A percentile compares a stretch with the other conserved stretches of the same genome.
Conservation (phyloP, 1,284 basidiomycete species). For the Ceratobasidium theobromae region DNA sequence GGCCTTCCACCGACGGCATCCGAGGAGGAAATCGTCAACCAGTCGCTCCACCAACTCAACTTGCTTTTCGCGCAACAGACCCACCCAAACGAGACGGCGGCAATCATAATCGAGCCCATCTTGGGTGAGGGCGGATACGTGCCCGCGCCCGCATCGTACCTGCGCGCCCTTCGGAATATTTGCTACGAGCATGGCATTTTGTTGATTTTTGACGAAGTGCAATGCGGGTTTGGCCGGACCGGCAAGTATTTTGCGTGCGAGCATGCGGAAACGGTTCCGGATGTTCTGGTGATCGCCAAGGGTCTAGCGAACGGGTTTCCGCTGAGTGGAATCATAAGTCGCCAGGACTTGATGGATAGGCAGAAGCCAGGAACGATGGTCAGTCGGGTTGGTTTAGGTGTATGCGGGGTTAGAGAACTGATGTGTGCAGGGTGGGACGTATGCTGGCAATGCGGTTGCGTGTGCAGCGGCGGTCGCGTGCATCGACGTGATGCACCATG, state of each 20-base stretch:
- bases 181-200: conserved; percentile 87
- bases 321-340: conserved; percentile 79
- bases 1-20: conserved; percentile 64
- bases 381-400: conserved; percentile 32
- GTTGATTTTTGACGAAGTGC: conserved; percentile 85
- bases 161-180: conserved; percentile 76
- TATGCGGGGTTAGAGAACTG: conserved; percentile 26
- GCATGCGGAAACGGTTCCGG: conserved; percentile 78
- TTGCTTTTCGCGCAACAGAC: conserved; percentile 84
- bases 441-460: conserved; percentile 85
- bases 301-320: conserved; percentile 95
- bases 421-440: conserved; percentile 72
- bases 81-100: conserved; percentile 83
- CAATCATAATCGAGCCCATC: conserved; percentile 89
- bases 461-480: conserved; percentile 88
- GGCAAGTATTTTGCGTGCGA: conserved; percentile 84
- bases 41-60: conserved; percentile 80
- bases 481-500: conserved; percentile 72
- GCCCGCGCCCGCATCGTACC: conserved; percentile 78
- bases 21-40: conserved; percentile 63
- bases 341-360: conserved; percentile 79
- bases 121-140: conserved; percentile 95
- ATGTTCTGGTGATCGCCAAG: conserved; percentile 90
- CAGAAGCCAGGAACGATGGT: conserved; percentile 82
- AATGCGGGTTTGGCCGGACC: conserved; percentile 87